Percentiles rank a stretch among this genome's conserved stretches.
Evolutionary conservation across 2,329 filamentous ascomycete genomes (phyloP).

Genomic region (Epichloe scottii): DNA sequence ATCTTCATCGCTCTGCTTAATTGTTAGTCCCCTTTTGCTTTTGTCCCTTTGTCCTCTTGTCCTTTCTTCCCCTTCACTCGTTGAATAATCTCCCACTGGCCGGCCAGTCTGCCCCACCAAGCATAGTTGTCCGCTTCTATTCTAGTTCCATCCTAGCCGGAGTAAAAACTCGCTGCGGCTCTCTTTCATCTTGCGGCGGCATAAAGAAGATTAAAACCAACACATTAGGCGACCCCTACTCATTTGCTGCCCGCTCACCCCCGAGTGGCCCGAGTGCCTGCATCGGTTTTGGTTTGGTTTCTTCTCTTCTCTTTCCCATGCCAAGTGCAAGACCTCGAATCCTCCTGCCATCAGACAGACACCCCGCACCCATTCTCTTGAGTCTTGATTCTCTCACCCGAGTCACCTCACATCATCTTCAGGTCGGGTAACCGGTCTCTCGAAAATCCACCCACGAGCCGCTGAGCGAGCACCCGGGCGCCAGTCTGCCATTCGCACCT

Average conservation of each 20-base stretch:
- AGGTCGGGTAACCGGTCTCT: not conserved
- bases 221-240: slow-evolving; percentile 1
- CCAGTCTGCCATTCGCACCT: not conserved
- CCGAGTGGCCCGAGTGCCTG: not conserved
- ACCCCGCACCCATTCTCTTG: not conserved
- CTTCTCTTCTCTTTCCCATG: not conserved
- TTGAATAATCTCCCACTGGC: not conserved
- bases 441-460: not conserved
- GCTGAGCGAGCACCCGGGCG: not conserved
- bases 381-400: not conserved
- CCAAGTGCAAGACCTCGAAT: not conserved
- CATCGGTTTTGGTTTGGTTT: not conserved
- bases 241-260: not conserved
- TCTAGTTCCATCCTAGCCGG: not conserved
- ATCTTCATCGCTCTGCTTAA: not conserved
- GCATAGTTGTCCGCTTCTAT: not conserved
- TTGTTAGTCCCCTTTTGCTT: not conserved
- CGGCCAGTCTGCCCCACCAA: not conserved
- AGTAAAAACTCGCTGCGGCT: not conserved
- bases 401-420: not conserved
- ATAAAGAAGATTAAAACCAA: not conserved
- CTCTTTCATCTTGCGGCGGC: not conserved
- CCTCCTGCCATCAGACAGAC: no score
- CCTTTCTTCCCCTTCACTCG: not conserved
- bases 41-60: not conserved